These are phyloP conservation scores for Borealophlyctis nickersoniae DNA, from an alignment of 192 early-diverging fungal species.

Conservation along the genomic window DNA sequence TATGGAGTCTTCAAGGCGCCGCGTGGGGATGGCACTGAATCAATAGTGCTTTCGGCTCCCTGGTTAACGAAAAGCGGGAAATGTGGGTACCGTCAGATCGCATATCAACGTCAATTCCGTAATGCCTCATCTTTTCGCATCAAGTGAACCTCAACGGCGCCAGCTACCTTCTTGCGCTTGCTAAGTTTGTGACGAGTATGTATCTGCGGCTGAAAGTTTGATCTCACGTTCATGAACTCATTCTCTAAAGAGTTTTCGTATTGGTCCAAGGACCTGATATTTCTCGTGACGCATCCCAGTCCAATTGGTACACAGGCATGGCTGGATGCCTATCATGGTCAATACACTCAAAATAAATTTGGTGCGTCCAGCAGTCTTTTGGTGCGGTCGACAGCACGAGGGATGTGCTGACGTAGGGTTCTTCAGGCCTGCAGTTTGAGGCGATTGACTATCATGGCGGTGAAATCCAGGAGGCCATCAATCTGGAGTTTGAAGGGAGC, in stretches of 20 bases:
- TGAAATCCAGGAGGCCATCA: conserved; percentile 80
- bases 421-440: conserved; percentile 30
- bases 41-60: conserved; percentile 78
- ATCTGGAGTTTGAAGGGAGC: conserved; percentile 77
- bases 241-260: conserved; percentile 56
- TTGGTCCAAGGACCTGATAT: conserved; percentile 91
- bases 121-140: background rate
- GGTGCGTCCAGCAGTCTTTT: conserved; percentile 8
- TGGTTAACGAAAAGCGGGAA: conserved; percentile 65
- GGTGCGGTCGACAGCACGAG: background rate
- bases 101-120: too few species aligned
- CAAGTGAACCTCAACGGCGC: conserved; percentile 42
- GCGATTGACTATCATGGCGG: conserved; percentile 46
- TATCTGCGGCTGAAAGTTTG: background rate
- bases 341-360: conserved; percentile 13
- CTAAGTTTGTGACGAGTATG: conserved; percentile 40
- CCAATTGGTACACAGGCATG: conserved; percentile 76
- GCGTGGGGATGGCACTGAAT: conserved; percentile 83
- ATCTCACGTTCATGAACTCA: background rate
- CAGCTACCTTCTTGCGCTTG: conserved; percentile 39
- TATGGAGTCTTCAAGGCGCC: conserved; percentile 80
- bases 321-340: conserved; percentile 87
- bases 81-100: conserved; percentile 46
- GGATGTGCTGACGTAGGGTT: background rate
- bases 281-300: conserved; percentile 78